Base-by-base conservation (phyloP, 1,284 basidiomycete genomes). In the Ganoderma leucocontextum region DNA sequence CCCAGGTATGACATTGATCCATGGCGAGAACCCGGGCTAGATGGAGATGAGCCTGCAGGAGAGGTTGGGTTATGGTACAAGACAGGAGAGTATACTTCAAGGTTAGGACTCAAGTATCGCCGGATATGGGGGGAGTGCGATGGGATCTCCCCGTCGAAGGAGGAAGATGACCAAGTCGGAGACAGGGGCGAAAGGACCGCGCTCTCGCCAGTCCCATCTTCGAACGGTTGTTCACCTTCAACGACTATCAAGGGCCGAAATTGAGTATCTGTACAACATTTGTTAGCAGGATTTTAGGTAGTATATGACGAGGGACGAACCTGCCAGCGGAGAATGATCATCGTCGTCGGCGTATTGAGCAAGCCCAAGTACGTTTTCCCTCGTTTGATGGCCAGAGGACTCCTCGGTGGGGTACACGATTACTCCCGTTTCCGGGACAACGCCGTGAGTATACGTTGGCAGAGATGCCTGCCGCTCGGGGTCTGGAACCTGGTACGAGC, bases 381-480 rank as follows among this genome's bases (percentile, higher is more conserved):
- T 35, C 17, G 15, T 19, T 35, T 35, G 29, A 55, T 7, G 8
- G 19, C 29, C 15, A 35, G 47, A 52, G n/a, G 22, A 13, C 12
- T 52, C 47, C 22, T 55, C 15, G 15, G 17, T n/a, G 53, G 53
- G 29, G 47, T 65, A 65, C 5, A 60, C 12, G 29, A 65, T 65
- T 13, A 65, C 25, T 8, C 64, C 64, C 17, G 33, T 60, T 15
- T 65, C 57, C 8, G 64, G 58, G 44, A 65, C 47, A 6, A 65
- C 64, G 22, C 64, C 44, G 10, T 59, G 33, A 6, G 64, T 65
- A 38, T 65, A 65, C 10, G 55, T 65, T 15, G 64, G 64, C 8
- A 65, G 22, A 5, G 64, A 52, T 52, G n/a, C 22, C 47, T 65
- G 58, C 35, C 64, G 17, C 42, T 65, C 57, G 15, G 33, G 53